Base-by-base conservation (phyloP, 2,329 filamentous ascomycete genomes). In the Thelonectria rubi region DNA sequence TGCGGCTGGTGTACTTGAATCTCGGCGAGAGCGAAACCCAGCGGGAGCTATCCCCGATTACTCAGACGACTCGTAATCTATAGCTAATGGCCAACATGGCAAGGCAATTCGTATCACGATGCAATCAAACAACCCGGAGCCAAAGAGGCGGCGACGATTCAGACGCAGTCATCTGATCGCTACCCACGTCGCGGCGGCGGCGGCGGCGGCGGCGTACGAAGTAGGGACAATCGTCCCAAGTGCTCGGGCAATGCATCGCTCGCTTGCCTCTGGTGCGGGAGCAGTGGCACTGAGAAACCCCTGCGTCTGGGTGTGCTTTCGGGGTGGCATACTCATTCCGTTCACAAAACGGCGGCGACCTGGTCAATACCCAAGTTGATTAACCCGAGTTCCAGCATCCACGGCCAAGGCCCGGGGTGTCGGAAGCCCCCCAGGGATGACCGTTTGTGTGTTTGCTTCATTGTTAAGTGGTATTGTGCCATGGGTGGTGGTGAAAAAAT, bases 21-120 rank as follows among this genome's bases (percentile, higher is more conserved):
- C 64, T 72, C 69, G 69, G 69, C 67, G 69, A 67, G 49, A 60
- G 69, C 69, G 67, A 66, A 9, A 30, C 26, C 26, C 7, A 49
- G 20, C 49, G 24, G 51, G 60, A 46, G 46, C 32, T 30, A 40
- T 43, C 39, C 52, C 58, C 40, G 37, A 30, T 55, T 46, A 37
- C 45, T 42, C 42, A 46, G 17, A 26, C 40, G 51, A 47, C 52
- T 14, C 12, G 43, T 15, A 15, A 14, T 26, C 20, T 52, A 21
- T 39, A 52, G 46, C 21, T 37, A 21, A 40, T 43, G 40, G 26
- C 26, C 7, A 30, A 30, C 26, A 30, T 9, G 26, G 26, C 26
- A 30, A 8, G 26, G 58, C 47, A 52, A 18, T 40, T 17, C 39
- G 40, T 55, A 45, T 55, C 26, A 9, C 26, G 58, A 60, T 60